Conservation (phyloP, 2,329 filamentous ascomycete species). For the Corinectria fuckeliana region DNA sequence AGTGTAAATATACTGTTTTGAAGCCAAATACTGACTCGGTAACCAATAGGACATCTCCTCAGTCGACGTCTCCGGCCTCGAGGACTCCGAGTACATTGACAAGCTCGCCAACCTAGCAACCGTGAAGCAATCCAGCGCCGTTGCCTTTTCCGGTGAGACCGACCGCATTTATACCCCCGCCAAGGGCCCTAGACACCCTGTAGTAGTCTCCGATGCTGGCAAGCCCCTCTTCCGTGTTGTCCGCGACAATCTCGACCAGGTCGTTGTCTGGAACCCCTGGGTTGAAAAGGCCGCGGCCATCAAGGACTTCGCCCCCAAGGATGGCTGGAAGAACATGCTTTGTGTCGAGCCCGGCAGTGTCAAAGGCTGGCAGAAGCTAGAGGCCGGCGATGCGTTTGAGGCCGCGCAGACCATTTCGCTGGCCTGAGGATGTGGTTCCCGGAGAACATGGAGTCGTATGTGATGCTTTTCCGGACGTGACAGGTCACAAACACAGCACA, state of each 20-base stretch:
- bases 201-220: conserved; percentile 68
- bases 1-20: background rate
- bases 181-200: conserved; percentile 62
- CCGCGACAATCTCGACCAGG: conserved; percentile 84
- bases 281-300: conserved; percentile 81
- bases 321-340: conserved; percentile 91
- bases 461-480: conserved; percentile 4
- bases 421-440: conserved; percentile 32
- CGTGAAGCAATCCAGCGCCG: conserved; percentile 67
- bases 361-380: conserved; percentile 80
- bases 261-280: conserved; percentile 99
- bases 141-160: conserved; percentile 79
- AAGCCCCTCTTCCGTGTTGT: conserved; percentile 74
- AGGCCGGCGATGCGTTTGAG: conserved; percentile 74
- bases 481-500: conserved; percentile 1
- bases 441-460: conserved; percentile 2
- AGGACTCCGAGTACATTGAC: conserved; percentile 79
- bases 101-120: conserved; percentile 74
- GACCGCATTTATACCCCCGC: conserved; percentile 86
- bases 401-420: conserved; percentile 63
- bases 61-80: conserved; percentile 76
- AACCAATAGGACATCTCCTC: conserved; percentile 76
- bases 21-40: background rate
- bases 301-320: conserved; percentile 86
- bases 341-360: conserved; percentile 93